Percentiles rank a stretch among this genome's conserved stretches.
Evolutionary conservation across 2,329 filamentous ascomycete genomes (phyloP).

Genomic region (Phialophora macrospora): DNA sequence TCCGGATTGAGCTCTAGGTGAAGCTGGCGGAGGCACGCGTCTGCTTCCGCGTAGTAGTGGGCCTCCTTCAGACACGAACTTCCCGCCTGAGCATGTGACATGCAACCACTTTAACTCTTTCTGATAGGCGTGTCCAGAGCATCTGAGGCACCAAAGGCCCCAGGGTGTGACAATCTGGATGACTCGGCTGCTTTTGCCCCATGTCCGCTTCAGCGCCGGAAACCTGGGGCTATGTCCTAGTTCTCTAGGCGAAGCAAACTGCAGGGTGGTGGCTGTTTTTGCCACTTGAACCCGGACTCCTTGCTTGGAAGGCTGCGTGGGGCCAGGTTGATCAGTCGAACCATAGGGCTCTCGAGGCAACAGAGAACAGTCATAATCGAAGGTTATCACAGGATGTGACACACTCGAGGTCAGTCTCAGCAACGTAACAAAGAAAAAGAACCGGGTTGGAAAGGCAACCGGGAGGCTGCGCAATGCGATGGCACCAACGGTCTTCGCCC

Average conservation of each 20-base stretch:
- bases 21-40: constrained; percentile 22
- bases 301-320: background rate
- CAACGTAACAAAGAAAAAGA: constrained; percentile 11
- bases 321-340: constrained; percentile 3
- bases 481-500: constrained; percentile 4
- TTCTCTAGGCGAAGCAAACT: constrained; percentile 27
- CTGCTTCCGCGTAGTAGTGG: constrained; percentile 20
- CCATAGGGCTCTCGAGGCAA: background rate
- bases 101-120: constrained; percentile 28
- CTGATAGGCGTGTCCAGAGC: constrained; percentile 1
- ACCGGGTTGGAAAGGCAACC: constrained; percentile 11
- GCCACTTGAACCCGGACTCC: constrained; percentile 21
- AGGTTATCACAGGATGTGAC: background rate
- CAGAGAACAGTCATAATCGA: constrained; percentile 13
- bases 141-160: constrained; percentile 13
- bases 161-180: constrained; percentile 22
- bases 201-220: constrained; percentile 22
- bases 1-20: constrained; percentile 24
- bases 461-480: constrained; percentile 4
- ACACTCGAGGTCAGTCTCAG: background rate
- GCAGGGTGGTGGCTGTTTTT: constrained; percentile 19
- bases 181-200: constrained; percentile 11
- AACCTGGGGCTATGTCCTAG: constrained; percentile 22
- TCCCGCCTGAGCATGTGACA: constrained; percentile 30
- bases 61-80: constrained; percentile 8